These are phyloP conservation scores for Aspergillus campestris DNA, from an alignment of 495 filamentous ascomycete genomes.

Conservation along the genomic window DNA sequence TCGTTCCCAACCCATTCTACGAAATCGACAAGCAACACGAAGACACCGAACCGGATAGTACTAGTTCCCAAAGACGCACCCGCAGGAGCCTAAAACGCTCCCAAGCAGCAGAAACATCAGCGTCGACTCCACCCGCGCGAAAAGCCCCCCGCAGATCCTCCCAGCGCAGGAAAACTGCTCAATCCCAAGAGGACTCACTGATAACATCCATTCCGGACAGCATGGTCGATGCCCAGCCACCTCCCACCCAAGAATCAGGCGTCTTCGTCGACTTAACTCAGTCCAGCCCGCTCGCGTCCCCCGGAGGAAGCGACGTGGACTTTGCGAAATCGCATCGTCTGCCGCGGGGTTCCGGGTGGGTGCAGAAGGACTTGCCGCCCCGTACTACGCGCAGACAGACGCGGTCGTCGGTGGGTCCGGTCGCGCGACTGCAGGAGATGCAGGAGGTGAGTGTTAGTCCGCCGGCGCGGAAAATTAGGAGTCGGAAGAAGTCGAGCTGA, in stretches of 20 bases:
- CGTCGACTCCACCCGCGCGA: slow-evolving; percentile 10
- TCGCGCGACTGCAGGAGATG: slow-evolving; percentile 9
- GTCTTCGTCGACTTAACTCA: slow-evolving; percentile 35
- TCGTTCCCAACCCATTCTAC: slow-evolving; percentile 22
- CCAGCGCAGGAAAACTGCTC: slow-evolving; percentile 3
- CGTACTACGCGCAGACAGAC: slow-evolving; percentile 7
- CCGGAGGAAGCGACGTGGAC: slow-evolving; percentile 20
- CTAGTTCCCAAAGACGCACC: background rate
- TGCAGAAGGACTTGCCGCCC: slow-evolving; percentile 18
- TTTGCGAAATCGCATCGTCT: slow-evolving; percentile 21
- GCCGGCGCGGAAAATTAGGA: background rate
- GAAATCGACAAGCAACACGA: slow-evolving; percentile 14
- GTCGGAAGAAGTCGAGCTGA: too few species aligned
- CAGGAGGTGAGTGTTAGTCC: slow-evolving; percentile 22
- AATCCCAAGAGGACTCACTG: slow-evolving; percentile 1
- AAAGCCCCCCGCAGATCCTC: slow-evolving; percentile 6
- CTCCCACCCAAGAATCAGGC: slow-evolving; percentile 17
- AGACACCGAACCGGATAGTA: slow-evolving; percentile 6
- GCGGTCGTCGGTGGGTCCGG: slow-evolving; percentile 12
- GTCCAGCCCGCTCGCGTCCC: slow-evolving; percentile 28
- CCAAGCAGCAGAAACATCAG: slow-evolving; percentile 6
- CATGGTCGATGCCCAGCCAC: background rate
- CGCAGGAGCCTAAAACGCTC: background rate
- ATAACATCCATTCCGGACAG: slow-evolving; percentile 8
- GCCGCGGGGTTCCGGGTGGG: slow-evolving; percentile 30